Percentiles rank a stretch among this genome's conserved stretches.
Conservation (phyloP, 73 alveolate species). For the Symbiodinium natans region DNA sequence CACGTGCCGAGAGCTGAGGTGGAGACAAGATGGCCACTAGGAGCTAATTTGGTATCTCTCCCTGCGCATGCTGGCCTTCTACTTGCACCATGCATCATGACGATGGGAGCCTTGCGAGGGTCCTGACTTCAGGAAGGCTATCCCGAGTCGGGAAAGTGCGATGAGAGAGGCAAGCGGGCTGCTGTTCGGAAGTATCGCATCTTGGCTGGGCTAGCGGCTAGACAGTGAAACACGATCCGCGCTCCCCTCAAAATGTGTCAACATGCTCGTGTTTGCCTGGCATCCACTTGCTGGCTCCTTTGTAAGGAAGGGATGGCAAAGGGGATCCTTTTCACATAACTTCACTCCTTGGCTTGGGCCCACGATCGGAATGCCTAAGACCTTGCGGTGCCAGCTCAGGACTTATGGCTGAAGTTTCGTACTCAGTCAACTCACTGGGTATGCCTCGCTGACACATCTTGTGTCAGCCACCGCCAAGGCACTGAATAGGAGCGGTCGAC, state of each 20-base stretch:
- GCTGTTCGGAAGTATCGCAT: conserved; percentile 38
- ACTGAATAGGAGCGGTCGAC: conserved; percentile 73
- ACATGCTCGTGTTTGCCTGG: too few relatives aligned
- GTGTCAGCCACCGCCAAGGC: too few relatives aligned
- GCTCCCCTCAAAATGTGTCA: too few relatives aligned
- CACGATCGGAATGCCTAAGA: neutral
- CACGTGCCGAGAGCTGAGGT: neutral
- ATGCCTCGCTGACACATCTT: too few relatives aligned
- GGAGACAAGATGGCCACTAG: neutral
- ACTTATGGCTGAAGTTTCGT: conserved; percentile 8
- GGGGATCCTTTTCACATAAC: too few relatives aligned
- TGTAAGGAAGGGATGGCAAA: too few relatives aligned
- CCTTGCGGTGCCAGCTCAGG: neutral
- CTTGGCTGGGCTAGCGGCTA: too few relatives aligned
- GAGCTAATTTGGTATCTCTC: too few relatives aligned
- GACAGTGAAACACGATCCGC: too few relatives aligned
- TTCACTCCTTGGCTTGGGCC: too few relatives aligned
- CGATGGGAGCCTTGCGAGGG: neutral
- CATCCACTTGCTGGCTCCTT: too few relatives aligned
- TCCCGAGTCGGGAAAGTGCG: conserved; percentile 67
- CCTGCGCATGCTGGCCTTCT: too few relatives aligned
- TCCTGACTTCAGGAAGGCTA: conserved; percentile 34
- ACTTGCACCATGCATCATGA: neutral
- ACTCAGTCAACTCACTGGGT: neutral
- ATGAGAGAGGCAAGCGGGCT: conserved; percentile 27